phyloP scores from a whole-genome alignment of 2,329 filamentous ascomycete species.

The Talaromyces piceae region DNA sequence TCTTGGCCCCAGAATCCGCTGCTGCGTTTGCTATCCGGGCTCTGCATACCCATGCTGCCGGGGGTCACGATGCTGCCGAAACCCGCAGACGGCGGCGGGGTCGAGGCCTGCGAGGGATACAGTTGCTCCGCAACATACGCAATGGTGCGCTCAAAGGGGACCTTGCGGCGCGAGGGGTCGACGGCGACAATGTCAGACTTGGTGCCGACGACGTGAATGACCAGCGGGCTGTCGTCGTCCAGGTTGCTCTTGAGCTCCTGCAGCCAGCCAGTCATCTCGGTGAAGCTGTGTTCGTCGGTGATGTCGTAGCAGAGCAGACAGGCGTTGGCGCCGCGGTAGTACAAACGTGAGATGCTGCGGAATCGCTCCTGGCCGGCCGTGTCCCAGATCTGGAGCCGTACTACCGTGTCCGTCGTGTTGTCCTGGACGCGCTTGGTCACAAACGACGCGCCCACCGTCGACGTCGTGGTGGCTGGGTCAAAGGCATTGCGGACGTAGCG shows the following conservation, averaged over 20 bases:
- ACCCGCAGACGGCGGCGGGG: slow-evolving; percentile 59
- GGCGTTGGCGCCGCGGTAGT: slow-evolving; percentile 92
- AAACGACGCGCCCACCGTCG: slow-evolving; percentile 74
- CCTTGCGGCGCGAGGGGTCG: slow-evolving; percentile 69
- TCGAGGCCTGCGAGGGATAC: slow-evolving; percentile 60
- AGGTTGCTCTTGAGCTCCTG: slow-evolving; percentile 75
- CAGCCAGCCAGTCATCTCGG: slow-evolving; percentile 89
- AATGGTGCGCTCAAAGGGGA: slow-evolving; percentile 92
- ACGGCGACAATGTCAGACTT: slow-evolving; percentile 85
- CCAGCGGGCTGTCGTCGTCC: slow-evolving; percentile 52
- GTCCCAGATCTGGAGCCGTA: slow-evolving; percentile 94
- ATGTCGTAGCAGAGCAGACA: slow-evolving; percentile 94
- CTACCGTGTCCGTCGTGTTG: slow-evolving; percentile 73
- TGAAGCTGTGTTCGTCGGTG: slow-evolving; percentile 75
- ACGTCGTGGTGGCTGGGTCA: slow-evolving; percentile 39
- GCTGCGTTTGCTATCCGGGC: slow-evolving; percentile 39
- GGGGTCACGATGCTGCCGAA: slow-evolving; percentile 21
- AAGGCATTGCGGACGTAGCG: slow-evolving; percentile 43
- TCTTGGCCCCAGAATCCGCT: slow-evolving; percentile 71
- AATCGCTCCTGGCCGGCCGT: slow-evolving; percentile 95
- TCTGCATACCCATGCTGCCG: slow-evolving; percentile 20
- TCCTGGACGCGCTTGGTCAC: slow-evolving; percentile 75
- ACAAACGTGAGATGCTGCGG: slow-evolving; percentile 85
- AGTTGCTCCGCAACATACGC: slow-evolving; percentile 91
- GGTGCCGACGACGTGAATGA: slow-evolving; percentile 91